Evolutionary conservation across 1,284 basidiomycete genomes (phyloP).

Genomic region (Naganishia liquefaciens): DNA sequence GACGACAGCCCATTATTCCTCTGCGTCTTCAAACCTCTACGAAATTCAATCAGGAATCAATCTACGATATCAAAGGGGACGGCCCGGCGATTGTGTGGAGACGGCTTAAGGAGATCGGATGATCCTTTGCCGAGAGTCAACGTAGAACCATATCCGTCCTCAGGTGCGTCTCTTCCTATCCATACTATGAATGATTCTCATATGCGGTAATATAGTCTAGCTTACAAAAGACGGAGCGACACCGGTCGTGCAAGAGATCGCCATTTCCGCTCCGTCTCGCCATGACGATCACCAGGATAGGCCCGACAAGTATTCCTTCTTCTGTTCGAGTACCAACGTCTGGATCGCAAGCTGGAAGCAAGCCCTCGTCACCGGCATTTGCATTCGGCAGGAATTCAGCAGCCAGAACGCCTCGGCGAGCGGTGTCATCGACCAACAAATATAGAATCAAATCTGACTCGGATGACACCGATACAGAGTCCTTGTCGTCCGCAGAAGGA

Average conservation of each 20-base stretch:
- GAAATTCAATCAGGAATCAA: too few species aligned
- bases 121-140: not conserved
- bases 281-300: slow-evolving; percentile 25
- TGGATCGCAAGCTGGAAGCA: not conserved
- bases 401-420: slow-evolving; percentile 5
- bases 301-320: slow-evolving; percentile 16
- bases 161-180: not conserved
- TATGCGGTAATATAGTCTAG: not conserved
- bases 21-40: too few species aligned
- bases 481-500: slow-evolving; percentile 2
- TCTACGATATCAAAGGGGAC: too few species aligned
- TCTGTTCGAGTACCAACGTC: not conserved
- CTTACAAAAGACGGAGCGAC: not conserved
- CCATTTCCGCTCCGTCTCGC: not conserved
- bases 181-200: not conserved
- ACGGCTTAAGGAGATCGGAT: slow-evolving; percentile 3
- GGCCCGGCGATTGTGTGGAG: too few species aligned
- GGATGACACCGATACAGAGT: slow-evolving; percentile 6
- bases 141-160: not conserved
- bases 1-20: too few species aligned
- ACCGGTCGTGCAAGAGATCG: not conserved
- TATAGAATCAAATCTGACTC: slow-evolving; percentile 2
- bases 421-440: slow-evolving; percentile 1
- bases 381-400: not conserved
- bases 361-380: slow-evolving; percentile 7